A percentile compares a stretch with the other conserved stretches of the same genome.
Evolutionary conservation across 2,329 filamentous ascomycete species (phyloP).

Genomic region (Diaporthe velutina): DNA sequence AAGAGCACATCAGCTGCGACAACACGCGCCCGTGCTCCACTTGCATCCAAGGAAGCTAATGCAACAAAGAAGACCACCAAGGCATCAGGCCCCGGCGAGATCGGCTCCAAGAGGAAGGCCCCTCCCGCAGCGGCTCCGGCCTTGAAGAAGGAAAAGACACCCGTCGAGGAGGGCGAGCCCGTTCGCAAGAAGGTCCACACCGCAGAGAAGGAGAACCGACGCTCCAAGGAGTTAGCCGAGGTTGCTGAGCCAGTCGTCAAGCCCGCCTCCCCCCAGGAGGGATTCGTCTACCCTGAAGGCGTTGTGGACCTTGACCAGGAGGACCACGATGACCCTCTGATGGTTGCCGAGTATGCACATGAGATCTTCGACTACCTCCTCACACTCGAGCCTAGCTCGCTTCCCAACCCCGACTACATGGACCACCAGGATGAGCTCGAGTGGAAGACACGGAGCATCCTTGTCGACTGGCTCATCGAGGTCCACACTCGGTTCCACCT

Average conservation of each 20-base stretch:
- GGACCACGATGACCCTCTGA: conserved; percentile 92
- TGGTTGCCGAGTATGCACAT: conserved; percentile 97
- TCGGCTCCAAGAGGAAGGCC: conserved; percentile 73
- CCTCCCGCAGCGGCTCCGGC: conserved; percentile 54
- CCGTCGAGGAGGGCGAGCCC: conserved; percentile 76
- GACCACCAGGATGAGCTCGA: conserved; percentile 93
- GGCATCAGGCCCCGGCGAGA: conserved; percentile 57
- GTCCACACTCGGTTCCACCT: conserved; percentile 97
- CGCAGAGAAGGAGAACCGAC: conserved; percentile 65
- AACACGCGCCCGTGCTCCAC: conserved; percentile 66
- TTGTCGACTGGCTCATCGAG: conserved; percentile 98
- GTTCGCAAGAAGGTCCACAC: conserved; percentile 74
- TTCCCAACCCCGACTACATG: conserved; percentile 96
- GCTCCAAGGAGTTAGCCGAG: conserved; percentile 52
- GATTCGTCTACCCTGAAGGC: conserved; percentile 50
- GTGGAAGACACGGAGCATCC: conserved; percentile 98
- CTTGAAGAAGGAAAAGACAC: conserved; percentile 71
- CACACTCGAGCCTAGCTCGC: conserved; percentile 81
- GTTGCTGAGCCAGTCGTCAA: conserved; percentile 48
- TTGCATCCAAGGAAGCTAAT: conserved; percentile 72
- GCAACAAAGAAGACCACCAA: conserved; percentile 60
- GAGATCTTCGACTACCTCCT: conserved; percentile 98
- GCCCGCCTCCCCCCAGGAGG: conserved; percentile 44
- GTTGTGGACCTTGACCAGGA: conserved; percentile 83
- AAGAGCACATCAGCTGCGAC: conserved; percentile 73